Base-by-base conservation (phyloP, 768 basidiomycete species). In the Tulasnella sp. region DNA sequence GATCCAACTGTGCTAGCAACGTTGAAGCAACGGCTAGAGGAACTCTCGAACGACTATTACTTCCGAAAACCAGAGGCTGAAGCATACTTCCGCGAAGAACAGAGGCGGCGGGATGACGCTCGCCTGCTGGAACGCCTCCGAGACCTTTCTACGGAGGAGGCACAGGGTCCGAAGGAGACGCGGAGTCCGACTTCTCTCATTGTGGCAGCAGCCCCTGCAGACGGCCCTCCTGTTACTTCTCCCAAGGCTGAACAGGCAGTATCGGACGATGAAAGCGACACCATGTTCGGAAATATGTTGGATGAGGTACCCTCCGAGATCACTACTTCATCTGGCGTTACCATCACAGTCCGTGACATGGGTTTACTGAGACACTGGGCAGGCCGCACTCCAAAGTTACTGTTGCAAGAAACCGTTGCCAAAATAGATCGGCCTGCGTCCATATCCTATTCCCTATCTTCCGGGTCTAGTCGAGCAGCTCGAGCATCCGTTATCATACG, bases 361-460 rank as follows among this genome's bases (percentile, higher is more conserved):
- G 66, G 79, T 1, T 72, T 89, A 23, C 86, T 90, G 2, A 94
- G 87, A 69, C 80, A 86, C 64, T 83, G 82, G 74, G 82, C 86
- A 35, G 84, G 86, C 34, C 82, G 80, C 37, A 83, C 84, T 12
- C 90, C 94, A 8, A 92, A 86, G 68, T 71, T 67, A 14, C 67
- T 89, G 4, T 75, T 98, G 36, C 67, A 74, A 52, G 86, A 89
- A 58, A 74, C 75, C 17, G 81, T 90, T 2, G 67, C 72, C 12
- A 88, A 84, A 65, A 62, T 70, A 17, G 86, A 92, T 68, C 76
- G 77, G 61, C 84, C 84, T 67, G 90, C 90, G 19, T 79, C 80
- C 12, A 72, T 89, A 57, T 74, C 77, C 6, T 94, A 86, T 66
- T 72, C 65, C 19, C 69, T 72, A 23, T 69, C 91, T 29, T 87